Percentiles rank a stretch among this genome's conserved stretches.
Conservation (phyloP, 495 filamentous ascomycete species). For the Penicillium nucicola region DNA sequence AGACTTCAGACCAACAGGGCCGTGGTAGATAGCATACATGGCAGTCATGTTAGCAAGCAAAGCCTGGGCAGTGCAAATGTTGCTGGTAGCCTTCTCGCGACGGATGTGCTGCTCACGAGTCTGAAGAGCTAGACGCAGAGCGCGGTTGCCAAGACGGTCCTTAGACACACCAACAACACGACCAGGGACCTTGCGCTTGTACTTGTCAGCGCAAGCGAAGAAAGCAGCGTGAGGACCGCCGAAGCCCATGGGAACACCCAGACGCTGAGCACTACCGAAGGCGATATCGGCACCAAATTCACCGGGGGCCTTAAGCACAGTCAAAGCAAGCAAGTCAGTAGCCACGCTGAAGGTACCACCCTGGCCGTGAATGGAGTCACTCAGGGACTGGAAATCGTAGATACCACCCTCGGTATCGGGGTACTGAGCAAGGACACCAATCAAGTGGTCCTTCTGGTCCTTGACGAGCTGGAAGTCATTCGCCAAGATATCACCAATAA, state of each 20-base stretch:
- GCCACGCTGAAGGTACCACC: constrained; percentile 85
- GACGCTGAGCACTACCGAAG: constrained; percentile 91
- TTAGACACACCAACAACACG: constrained; percentile 91
- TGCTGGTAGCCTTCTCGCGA: constrained; percentile 97
- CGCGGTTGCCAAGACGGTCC: constrained; percentile 79
- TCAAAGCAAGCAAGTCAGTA: constrained; percentile 89
- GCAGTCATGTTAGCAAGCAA: constrained; percentile 96
- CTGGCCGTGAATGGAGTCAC: constrained; percentile 73
- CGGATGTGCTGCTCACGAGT: constrained; percentile 97
- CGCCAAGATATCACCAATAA: constrained; percentile 65
- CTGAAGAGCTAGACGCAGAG: constrained; percentile 87
- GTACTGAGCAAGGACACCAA: constrained; percentile 93
- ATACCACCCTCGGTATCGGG: constrained; percentile 87
- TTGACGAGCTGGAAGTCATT: constrained; percentile 61
- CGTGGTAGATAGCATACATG: constrained; percentile 97
- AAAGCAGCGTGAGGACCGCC: constrained; percentile 97
- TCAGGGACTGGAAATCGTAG: constrained; percentile 67
- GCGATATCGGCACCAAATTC: constrained; percentile 98
- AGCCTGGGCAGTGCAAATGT: constrained; percentile 97
- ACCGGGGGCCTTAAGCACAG: constrained; percentile 83
- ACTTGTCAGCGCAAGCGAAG: constrained; percentile 88
- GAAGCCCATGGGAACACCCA: constrained; percentile 92
- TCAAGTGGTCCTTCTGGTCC: constrained; percentile 74
- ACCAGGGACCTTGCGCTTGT: constrained; percentile 95
- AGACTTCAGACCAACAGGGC: constrained; percentile 75